phyloP scores from a whole-genome alignment of 225 moss, liverwort and hornwort genomes.

The Marchantia polymorpha region DNA sequence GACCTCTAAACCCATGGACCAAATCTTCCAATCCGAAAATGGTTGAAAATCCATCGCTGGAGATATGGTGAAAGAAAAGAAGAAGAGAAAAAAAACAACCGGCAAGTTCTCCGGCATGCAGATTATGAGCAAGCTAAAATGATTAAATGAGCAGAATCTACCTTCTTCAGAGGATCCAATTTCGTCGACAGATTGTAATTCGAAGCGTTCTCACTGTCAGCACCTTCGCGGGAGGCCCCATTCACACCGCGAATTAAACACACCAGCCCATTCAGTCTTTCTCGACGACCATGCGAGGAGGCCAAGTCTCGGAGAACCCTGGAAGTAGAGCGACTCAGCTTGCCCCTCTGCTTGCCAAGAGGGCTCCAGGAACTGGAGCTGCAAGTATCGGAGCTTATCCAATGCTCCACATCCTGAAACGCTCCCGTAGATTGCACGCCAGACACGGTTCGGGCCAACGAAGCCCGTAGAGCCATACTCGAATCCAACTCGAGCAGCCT shows the following conservation, averaged over 20 bases:
- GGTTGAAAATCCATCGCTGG: too few relatives aligned
- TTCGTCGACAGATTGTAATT: constrained; percentile 15
- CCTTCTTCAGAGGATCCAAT: constrained; percentile 12
- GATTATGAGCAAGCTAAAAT: too few relatives aligned
- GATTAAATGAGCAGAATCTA: background rate
- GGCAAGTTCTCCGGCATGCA: too few relatives aligned
- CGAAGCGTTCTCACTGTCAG: constrained; percentile 22
- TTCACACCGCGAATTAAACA: constrained; percentile 13
- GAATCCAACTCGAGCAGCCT: background rate
- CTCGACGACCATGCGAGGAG: background rate
- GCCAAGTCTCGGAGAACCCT: constrained; percentile 2
- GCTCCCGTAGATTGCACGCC: background rate
- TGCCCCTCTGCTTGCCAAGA: constrained; percentile 2
- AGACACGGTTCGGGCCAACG: constrained; percentile 14
- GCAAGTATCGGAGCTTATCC: constrained; percentile 4
- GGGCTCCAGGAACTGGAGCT: background rate
- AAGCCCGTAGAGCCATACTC: constrained; percentile 14
- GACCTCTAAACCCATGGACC: too few relatives aligned
- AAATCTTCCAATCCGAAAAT: too few relatives aligned
- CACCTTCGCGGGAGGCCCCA: constrained; percentile 30
- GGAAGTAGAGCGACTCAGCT: background rate
- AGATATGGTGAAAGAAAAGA: too few relatives aligned
- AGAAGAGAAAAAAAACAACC: too few relatives aligned
- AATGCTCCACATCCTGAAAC: constrained; percentile 7
- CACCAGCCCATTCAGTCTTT: background rate